A percentile compares a stretch with the other conserved stretches of the same genome.
Conservation (phyloP, 2,329 filamentous ascomycete genomes). For the Trichoderma sp. region DNA sequence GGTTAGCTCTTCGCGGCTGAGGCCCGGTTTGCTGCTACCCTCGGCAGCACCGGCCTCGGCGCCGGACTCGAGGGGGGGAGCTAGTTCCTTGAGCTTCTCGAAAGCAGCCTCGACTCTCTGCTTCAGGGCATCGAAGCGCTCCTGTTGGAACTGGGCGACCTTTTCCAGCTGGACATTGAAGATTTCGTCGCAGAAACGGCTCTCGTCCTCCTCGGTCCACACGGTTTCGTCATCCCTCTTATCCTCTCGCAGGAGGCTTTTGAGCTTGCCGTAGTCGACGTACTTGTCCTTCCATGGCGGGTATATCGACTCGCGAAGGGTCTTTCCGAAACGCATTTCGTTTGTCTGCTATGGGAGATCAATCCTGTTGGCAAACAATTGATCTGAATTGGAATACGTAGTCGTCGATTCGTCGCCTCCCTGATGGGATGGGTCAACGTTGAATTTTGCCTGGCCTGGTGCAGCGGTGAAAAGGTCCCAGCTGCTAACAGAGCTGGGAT, state of each 20-base stretch:
- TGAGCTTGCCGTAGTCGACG: constrained; percentile 93
- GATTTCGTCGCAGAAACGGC: constrained; percentile 89
- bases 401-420: neutral
- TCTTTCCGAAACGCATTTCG: constrained; percentile 91
- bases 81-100: constrained; percentile 76
- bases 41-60: constrained; percentile 37
- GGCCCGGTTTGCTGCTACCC: constrained; percentile 30
- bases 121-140: constrained; percentile 63
- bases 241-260: constrained; percentile 81
- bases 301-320: constrained; percentile 76
- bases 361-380: neutral
- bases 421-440: neutral
- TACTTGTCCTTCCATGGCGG: constrained; percentile 89
- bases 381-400: neutral
- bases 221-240: constrained; percentile 58
- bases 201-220: constrained; percentile 95
- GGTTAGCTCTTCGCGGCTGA: constrained; percentile 49
- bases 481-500: neutral
- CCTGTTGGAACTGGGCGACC: constrained; percentile 83
- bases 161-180: constrained; percentile 95
- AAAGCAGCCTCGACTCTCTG: constrained; percentile 55
- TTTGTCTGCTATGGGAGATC: neutral
- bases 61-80: constrained; percentile 42
- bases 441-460: neutral
- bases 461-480: neutral